Evolutionary conservation across 495 filamentous ascomycete genomes (phyloP).

Genomic region (Lasiosphaeriaceae sp.): DNA sequence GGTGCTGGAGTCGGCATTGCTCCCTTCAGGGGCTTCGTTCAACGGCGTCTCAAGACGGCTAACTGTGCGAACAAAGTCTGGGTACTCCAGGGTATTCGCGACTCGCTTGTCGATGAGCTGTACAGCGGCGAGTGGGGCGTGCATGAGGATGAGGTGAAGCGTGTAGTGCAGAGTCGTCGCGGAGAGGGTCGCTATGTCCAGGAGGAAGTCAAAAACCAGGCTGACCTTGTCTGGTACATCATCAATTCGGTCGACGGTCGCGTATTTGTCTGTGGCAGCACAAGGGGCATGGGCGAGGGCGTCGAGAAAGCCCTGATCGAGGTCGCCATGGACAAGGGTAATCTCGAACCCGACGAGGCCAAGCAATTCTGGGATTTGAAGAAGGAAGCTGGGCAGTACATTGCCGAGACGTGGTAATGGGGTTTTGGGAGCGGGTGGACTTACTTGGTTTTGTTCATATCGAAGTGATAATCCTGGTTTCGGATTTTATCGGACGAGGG

Average conservation of each 20-base stretch:
- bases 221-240: constrained; percentile 94
- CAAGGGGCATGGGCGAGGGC: constrained; percentile 95
- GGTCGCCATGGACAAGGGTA: constrained; percentile 76
- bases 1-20: constrained; percentile 96
- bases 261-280: constrained; percentile 92
- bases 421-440: not conserved
- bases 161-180: constrained; percentile 80
- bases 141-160: constrained; percentile 87
- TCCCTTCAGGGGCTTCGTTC: constrained; percentile 95
- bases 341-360: constrained; percentile 67
- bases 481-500: no score
- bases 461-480: no score
- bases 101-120: constrained; percentile 87
- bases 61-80: constrained; percentile 99
- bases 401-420: constrained; percentile 68
- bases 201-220: constrained; percentile 80
- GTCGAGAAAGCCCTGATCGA: constrained; percentile 80
- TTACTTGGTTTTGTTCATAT: not conserved
- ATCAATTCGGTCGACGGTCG: constrained; percentile 90
- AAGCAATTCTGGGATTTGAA: constrained; percentile 75
- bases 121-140: constrained; percentile 97
- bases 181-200: constrained; percentile 80
- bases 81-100: constrained; percentile 95
- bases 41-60: constrained; percentile 87
- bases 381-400: constrained; percentile 81